A percentile compares a stretch with the other conserved stretches of the same genome.
Evolutionary conservation across 345 rosid genomes (phyloP).

Genomic region (Raphanus sativus): DNA sequence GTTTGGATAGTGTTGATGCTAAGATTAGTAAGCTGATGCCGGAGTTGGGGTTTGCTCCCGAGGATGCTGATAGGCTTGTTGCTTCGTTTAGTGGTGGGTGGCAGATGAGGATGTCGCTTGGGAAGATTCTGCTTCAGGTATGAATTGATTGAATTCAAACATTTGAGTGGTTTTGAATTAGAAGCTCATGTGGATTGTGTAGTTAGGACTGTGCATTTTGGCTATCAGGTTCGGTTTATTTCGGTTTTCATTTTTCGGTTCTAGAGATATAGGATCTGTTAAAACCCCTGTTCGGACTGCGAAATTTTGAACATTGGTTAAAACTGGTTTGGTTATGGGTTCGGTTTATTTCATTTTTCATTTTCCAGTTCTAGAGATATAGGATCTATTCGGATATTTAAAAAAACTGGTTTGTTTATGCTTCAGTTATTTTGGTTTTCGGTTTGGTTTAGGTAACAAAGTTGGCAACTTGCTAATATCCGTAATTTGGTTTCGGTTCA

Average conservation of each 20-base stretch:
- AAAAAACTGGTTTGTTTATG: background rate
- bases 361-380: background rate
- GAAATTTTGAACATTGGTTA: too few species aligned
- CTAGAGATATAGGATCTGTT: background rate
- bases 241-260: background rate
- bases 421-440: background rate
- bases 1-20: conserved; percentile 66
- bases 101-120: conserved; percentile 99
- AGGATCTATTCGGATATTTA: background rate
- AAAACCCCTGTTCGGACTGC: too few species aligned
- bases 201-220: background rate
- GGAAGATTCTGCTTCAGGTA: conserved; percentile 95
- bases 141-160: background rate
- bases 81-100: conserved; percentile 92
- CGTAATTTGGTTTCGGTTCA: background rate
- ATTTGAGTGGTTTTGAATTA: background rate
- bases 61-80: conserved; percentile 85
- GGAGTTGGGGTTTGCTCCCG: conserved; percentile 66
- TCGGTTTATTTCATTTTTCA: background rate
- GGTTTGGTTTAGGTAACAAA: background rate
- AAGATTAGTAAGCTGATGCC: conserved; percentile 83
- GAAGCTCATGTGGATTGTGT: background rate
- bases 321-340: too few species aligned
- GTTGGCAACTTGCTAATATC: background rate
- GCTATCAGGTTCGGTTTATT: background rate